These are phyloP conservation scores for Madurella fahalii DNA, from an alignment of 2,329 filamentous ascomycete genomes.

Conservation along the genomic window DNA sequence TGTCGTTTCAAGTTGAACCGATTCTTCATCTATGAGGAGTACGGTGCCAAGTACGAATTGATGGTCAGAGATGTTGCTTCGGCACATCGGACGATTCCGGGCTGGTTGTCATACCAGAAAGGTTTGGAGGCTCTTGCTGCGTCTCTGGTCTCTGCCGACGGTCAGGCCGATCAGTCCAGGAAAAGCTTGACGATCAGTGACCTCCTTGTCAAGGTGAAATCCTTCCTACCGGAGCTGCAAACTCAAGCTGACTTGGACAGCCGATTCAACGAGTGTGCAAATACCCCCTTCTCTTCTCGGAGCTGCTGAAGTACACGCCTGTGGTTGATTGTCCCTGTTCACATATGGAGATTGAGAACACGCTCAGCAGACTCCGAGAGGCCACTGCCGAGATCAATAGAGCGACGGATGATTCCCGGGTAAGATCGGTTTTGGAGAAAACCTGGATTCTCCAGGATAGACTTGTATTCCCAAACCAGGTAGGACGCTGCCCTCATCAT, in stretches of 20 bases:
- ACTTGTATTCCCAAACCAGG: slow-evolving; percentile 68
- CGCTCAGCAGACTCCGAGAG: slow-evolving; percentile 67
- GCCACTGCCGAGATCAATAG: slow-evolving; percentile 77
- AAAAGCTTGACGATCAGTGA: slow-evolving; percentile 81
- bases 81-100: slow-evolving; percentile 62
- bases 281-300: slow-evolving; percentile 82
- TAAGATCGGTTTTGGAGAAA: slow-evolving; percentile 68
- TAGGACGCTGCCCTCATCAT: slow-evolving; percentile 36
- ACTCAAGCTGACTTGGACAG: slow-evolving; percentile 41
- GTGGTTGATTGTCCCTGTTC: slow-evolving; percentile 80
- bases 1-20: slow-evolving; percentile 60
- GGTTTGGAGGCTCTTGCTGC: slow-evolving; percentile 81
- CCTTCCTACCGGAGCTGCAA: background rate
- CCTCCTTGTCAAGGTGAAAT: slow-evolving; percentile 76
- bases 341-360: slow-evolving; percentile 73
- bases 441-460: slow-evolving; percentile 84
- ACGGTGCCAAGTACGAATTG: slow-evolving; percentile 82
- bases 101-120: slow-evolving; percentile 77
- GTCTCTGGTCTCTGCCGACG: slow-evolving; percentile 67
- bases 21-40: slow-evolving; percentile 88
- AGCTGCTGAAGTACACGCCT: slow-evolving; percentile 78
- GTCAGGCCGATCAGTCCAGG: slow-evolving; percentile 56
- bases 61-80: slow-evolving; percentile 74
- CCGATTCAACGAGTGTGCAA: slow-evolving; percentile 90
- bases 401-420: slow-evolving; percentile 71